phyloP scores from a whole-genome alignment of 177 flowering plant species.

The Vitis hybrid region DNA sequence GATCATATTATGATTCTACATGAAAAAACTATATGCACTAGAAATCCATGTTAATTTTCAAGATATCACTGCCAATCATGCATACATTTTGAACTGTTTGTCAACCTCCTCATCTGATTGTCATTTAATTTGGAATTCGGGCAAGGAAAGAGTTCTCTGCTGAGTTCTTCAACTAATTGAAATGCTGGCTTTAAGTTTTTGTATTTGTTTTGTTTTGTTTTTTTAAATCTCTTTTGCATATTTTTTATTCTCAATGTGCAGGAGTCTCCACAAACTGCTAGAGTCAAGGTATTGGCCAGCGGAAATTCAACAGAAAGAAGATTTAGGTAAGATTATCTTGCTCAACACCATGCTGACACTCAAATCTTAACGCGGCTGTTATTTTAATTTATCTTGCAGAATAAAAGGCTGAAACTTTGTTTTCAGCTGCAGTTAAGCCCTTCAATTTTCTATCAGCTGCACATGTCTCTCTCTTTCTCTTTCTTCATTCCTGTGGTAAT shows the following conservation, averaged over 20 bases:
- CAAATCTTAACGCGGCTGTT: too few species aligned
- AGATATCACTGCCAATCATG: neutral
- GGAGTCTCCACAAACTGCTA: slow-evolving; percentile 98
- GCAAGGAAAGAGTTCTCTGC: neutral
- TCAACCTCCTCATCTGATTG: neutral
- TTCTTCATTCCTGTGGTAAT: neutral
- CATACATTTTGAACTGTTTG: neutral
- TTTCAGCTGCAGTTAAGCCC: too few species aligned
- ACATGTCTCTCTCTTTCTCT: neutral
- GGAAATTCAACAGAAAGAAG: slow-evolving; percentile 95
- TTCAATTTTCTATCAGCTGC: too few species aligned
- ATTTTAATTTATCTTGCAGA: too few species aligned
- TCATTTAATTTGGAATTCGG: neutral
- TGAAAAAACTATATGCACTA: neutral
- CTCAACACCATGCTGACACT: too few species aligned
- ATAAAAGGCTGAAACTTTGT: too few species aligned
- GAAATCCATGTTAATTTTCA: neutral
- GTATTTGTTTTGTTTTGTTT: neutral
- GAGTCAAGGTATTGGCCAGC: slow-evolving; percentile 96
- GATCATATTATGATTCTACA: neutral
- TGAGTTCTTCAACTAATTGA: neutral
- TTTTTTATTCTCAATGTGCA: slow-evolving; percentile 21
- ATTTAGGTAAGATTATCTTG: slow-evolving; percentile 63
- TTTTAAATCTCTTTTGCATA: neutral
- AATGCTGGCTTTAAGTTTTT: neutral